Evolutionary conservation across 176 grass and related monocot species (phyloP).

Genomic region (Carex littledalei): DNA sequence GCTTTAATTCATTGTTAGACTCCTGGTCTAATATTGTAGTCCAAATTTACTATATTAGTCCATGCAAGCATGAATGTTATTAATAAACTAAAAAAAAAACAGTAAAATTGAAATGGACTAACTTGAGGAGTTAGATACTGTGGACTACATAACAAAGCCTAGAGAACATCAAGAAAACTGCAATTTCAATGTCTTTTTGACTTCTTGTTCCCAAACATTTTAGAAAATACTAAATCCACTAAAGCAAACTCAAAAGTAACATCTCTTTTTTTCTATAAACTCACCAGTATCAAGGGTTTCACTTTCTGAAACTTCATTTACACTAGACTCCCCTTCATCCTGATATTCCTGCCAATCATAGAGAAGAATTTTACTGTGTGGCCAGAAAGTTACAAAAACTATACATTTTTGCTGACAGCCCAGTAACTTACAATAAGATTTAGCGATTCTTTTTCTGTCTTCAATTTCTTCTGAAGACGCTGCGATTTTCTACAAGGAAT

Average conservation of each 20-base stretch:
- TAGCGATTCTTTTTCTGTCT: not conserved
- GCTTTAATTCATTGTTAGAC: not conserved
- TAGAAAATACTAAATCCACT: not conserved
- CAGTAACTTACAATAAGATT: constrained; percentile 18
- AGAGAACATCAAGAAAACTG: not conserved
- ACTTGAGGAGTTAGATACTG: not conserved
- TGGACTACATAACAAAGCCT: not conserved
- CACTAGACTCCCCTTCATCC: not conserved
- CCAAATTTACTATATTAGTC: not conserved
- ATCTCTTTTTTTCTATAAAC: not conserved
- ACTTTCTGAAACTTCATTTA: not conserved
- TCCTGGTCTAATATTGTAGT: not conserved
- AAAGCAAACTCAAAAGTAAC: not conserved
- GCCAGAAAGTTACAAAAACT: constrained; percentile 4
- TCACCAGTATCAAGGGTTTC: not conserved
- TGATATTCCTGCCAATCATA: not conserved
- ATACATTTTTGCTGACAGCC: not conserved
- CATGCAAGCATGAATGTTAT: not conserved
- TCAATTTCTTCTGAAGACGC: constrained; percentile 22
- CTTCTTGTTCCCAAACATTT: not conserved
- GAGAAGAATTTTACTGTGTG: not conserved
- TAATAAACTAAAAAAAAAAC: not conserved
- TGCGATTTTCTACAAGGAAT: constrained; percentile 21
- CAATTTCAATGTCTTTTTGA: not conserved
- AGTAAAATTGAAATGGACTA: not conserved